Conservation (phyloP, 768 basidiomycete species). For the Coprinopsis strossmayeri region DNA sequence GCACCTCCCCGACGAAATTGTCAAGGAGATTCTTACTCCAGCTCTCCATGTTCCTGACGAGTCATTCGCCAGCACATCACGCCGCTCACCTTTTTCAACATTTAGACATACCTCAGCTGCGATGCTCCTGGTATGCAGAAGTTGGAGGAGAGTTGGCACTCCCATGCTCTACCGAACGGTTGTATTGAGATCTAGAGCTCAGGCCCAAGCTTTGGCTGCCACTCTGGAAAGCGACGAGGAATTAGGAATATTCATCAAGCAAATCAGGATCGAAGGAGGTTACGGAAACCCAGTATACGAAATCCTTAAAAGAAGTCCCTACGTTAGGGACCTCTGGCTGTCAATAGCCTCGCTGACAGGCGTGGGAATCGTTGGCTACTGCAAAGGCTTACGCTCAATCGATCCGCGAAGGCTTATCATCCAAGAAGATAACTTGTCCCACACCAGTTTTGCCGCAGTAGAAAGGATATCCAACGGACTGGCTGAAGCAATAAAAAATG, state of each 20-base stretch:
- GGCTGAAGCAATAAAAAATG: neutral
- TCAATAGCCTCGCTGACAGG: neutral
- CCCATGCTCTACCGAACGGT: slow-evolving; percentile 21
- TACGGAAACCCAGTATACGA: slow-evolving; percentile 7
- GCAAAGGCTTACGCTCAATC: neutral
- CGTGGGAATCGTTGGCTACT: neutral
- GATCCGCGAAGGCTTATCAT: neutral
- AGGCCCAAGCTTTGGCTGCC: slow-evolving; percentile 18
- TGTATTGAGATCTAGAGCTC: slow-evolving; percentile 19
- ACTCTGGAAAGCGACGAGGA: slow-evolving; percentile 10
- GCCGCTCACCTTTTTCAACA: slow-evolving; percentile 12
- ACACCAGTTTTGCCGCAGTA: neutral
- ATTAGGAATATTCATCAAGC: slow-evolving; percentile 16
- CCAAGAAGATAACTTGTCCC: too few relatives aligned
- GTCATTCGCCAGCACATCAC: slow-evolving; percentile 2
- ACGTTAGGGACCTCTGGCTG: slow-evolving; percentile 4
- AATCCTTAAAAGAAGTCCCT: neutral
- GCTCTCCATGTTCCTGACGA: slow-evolving; percentile 12
- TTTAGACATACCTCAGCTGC: slow-evolving; percentile 14
- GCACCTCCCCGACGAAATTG: slow-evolving; percentile 11
- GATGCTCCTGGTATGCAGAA: slow-evolving; percentile 18
- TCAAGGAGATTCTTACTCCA: slow-evolving; percentile 10
- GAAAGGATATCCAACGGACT: neutral
- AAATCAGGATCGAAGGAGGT: slow-evolving; percentile 19
- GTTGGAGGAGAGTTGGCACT: slow-evolving; percentile 20